Percentiles rank a stretch among this genome's conserved stretches.
Conservation (phyloP, 1,284 basidiomycete species). For the Mycena sp. region DNA sequence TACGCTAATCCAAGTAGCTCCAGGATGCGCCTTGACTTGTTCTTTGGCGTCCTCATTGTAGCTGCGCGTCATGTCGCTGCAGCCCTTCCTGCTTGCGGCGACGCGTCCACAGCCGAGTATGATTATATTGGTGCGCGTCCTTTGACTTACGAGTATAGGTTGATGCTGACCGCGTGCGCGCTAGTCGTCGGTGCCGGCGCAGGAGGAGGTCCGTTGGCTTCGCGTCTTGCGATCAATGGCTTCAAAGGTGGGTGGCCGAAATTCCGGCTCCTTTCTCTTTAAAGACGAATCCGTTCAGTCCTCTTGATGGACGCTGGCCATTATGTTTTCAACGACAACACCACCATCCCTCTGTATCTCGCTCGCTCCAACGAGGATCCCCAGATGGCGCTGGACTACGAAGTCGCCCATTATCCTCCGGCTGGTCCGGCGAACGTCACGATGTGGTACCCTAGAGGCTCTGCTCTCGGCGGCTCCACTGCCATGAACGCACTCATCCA, state of each 20-base stretch:
- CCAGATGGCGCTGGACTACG: constrained; percentile 34
- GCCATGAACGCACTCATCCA: constrained; percentile 37
- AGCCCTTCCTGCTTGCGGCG: constrained; percentile 19
- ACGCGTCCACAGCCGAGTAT: constrained; percentile 30
- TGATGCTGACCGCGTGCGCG: background rate
- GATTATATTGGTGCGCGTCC: constrained; percentile 33
- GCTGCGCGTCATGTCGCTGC: constrained; percentile 4
- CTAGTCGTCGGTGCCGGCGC: constrained; percentile 35
- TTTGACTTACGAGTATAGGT: background rate
- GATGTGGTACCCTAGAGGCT: constrained; percentile 35
- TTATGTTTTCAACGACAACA: constrained; percentile 33
- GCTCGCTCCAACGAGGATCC: constrained; percentile 33
- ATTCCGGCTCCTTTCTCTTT: background rate
- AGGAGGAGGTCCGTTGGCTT: constrained; percentile 37
- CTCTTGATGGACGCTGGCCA: constrained; percentile 35
- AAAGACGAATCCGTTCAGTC: constrained; percentile 23
- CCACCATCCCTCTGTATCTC: constrained; percentile 35
- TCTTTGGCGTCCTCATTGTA: constrained; percentile 4
- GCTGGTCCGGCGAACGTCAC: constrained; percentile 20
- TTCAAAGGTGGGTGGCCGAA: constrained; percentile 30
- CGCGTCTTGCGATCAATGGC: constrained; percentile 35
- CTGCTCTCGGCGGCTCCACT: constrained; percentile 35
- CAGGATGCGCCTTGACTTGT: constrained; percentile 8
- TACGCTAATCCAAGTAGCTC: background rate
- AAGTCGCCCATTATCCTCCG: constrained; percentile 33